Evolutionary conservation across 1,284 basidiomycete species (phyloP), one percentile per base, ranked within the genome.

Genomic region (Moesziomyces sp.): DNA sequence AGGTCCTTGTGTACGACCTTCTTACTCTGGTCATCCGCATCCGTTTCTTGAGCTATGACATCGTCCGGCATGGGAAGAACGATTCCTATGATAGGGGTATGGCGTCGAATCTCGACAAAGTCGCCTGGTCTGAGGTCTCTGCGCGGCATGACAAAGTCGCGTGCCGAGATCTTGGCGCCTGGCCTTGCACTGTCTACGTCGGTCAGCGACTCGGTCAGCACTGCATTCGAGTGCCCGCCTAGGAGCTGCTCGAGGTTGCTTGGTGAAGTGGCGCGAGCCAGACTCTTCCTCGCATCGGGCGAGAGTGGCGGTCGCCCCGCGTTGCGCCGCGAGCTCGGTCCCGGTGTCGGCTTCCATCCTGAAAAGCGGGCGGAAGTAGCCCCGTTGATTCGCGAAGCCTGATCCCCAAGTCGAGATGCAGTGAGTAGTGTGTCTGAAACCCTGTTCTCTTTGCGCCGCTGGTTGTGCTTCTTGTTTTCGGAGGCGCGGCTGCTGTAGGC

Each of bases 71-170:
- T 40, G 3, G 59, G 67, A 0, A 74, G 45, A 19, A 66, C 58
- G 45, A 74, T 55, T 2, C 63, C 66, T 18, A 64, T 30, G 0
- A 46, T 50, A 10, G 19, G 40, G 44, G 11, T 23, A 14, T 1
- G 16, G n/a, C 57, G 52, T 13, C 66, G 48, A 3, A 73, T 43
- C 23, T 76, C 76, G 35, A 71, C 67, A 50, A 78, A 78, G 45
- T 76, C 74, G 14, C 74, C 74, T 3, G 64, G 66, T 18, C 8
- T 26, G 14, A 74, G n/a, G 9, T 67, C 48, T 26, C 49, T 50
- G 8, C 65, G 43, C 0, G 71, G 65, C 9, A 56, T 45, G 35
- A 73, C 53, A 30, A 64, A 68, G 51, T 63, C 58, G 33, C 66
- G 48, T 11, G 51, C 26, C 9, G 46, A 45, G 52, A 63, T 38